A percentile compares a stretch with the other conserved stretches of the same genome.
Evolutionary conservation across 2,329 filamentous ascomycete species (phyloP).

Genomic region (Phialemoniopsis sp.): DNA sequence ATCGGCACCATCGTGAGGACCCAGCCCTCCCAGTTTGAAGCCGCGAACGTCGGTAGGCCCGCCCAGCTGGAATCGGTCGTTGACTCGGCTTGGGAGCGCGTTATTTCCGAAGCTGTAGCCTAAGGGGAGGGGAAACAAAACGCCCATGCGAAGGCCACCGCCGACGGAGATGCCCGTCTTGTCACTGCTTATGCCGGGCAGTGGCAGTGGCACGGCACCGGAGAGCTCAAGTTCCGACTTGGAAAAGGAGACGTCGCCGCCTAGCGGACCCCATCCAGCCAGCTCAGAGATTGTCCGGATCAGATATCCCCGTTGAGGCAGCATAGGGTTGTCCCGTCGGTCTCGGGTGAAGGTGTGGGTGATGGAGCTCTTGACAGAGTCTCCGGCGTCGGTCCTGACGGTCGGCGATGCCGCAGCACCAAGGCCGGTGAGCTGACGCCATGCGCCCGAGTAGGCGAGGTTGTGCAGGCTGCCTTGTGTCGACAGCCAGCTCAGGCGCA

Average conservation of each 20-base stretch:
- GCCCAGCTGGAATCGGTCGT: conserved; percentile 92
- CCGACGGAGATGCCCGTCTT: conserved; percentile 75
- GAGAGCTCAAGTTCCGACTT: conserved; percentile 87
- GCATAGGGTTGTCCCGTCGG: conserved; percentile 75
- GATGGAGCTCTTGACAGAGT: conserved; percentile 84
- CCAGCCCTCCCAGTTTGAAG: conserved; percentile 84
- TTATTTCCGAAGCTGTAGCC: conserved; percentile 46
- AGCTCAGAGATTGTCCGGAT: conserved; percentile 75
- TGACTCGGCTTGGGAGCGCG: conserved; percentile 71
- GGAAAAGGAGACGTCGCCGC: conserved; percentile 88
- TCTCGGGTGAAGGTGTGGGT: conserved; percentile 79
- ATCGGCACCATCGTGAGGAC: conserved; percentile 81
- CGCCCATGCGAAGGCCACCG: conserved; percentile 73
- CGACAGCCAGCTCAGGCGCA: conserved; percentile 73
- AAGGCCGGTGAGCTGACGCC: conserved; percentile 85
- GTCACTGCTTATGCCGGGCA: conserved; percentile 54
- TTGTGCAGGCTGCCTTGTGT: conserved; percentile 66
- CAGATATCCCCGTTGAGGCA: conserved; percentile 80
- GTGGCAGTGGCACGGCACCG: conserved; percentile 67
- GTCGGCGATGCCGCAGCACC: conserved; percentile 69
- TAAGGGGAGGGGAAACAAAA: conserved; percentile 77
- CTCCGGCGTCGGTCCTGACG: conserved; percentile 80
- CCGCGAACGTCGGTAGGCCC: conserved; percentile 93
- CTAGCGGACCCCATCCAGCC: conserved; percentile 80
- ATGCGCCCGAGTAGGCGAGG: conserved; percentile 73